Evolutionary conservation across 169 alveolate genomes (phyloP).

Genomic region (Prorocentrum cordatum): DNA sequence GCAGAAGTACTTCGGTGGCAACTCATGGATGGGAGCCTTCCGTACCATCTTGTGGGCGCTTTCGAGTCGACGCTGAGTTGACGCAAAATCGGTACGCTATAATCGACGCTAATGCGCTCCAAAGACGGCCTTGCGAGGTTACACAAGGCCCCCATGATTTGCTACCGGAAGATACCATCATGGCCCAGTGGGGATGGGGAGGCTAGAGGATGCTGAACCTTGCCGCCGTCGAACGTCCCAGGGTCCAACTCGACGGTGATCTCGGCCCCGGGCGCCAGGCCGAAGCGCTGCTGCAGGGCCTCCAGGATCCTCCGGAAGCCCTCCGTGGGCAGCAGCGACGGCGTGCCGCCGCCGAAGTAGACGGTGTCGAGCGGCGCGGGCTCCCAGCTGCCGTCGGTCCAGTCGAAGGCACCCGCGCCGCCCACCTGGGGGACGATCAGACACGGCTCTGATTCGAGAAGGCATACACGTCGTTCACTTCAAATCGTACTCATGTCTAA

Average conservation of each 20-base stretch:
- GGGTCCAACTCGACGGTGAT: background rate
- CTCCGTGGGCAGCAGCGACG: constrained; percentile 16
- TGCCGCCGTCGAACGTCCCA: background rate
- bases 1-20: too few relatives aligned
- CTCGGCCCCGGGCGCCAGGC: background rate
- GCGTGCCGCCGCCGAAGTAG: constrained; percentile 33
- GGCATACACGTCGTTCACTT: background rate
- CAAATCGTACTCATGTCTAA: background rate
- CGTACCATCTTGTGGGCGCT: too few relatives aligned
- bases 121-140: too few relatives aligned
- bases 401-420: background rate
- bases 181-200: too few relatives aligned
- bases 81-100: too few relatives aligned
- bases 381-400: background rate
- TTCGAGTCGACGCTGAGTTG: too few relatives aligned
- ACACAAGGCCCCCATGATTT: too few relatives aligned
- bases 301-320: background rate
- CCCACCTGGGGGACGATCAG: background rate
- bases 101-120: too few relatives aligned
- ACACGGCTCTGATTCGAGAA: background rate
- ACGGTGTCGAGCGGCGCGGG: background rate
- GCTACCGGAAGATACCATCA: too few relatives aligned
- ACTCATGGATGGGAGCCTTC: too few relatives aligned
- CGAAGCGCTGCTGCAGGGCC: background rate
- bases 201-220: too few relatives aligned